These are phyloP conservation scores for Candida coleopterorum DNA, from an alignment of 805 yeast genomes.

Conservation along the genomic window DNA sequence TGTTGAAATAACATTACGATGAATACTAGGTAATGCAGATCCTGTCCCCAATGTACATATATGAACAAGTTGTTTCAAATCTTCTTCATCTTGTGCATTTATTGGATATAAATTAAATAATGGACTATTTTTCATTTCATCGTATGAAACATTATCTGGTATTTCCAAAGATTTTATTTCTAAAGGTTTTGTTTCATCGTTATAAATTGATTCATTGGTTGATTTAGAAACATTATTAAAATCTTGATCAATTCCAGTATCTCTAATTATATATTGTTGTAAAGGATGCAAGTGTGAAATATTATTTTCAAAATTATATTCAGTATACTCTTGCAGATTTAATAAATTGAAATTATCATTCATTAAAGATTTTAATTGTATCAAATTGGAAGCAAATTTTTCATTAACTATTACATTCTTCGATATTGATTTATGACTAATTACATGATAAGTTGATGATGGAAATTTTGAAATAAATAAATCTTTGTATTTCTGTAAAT, in stretches of 20 bases:
- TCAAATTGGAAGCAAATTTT: conserved; percentile 47
- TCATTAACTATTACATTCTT: conserved; percentile 58
- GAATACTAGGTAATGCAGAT: conserved; percentile 79
- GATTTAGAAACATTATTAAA: conserved; percentile 14
- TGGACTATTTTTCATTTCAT: conserved; percentile 1
- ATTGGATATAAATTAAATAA: conserved; percentile 13
- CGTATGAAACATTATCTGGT: neutral
- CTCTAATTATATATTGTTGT: conserved; percentile 24
- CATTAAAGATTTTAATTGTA: conserved; percentile 56
- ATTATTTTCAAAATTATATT: conserved; percentile 9
- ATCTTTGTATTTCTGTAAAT: conserved; percentile 35
- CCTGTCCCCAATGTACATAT: conserved; percentile 87
- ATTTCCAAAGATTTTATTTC: conserved; percentile 18
- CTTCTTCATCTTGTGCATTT: conserved; percentile 30
- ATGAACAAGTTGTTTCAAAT: conserved; percentile 63
- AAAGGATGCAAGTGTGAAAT: conserved; percentile 24
- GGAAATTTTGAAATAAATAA: conserved; percentile 54
- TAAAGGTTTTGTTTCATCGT: conserved; percentile 20
- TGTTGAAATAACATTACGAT: conserved; percentile 81
- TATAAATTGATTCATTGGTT: conserved; percentile 29
- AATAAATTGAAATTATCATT: conserved; percentile 42
- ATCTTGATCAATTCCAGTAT: conserved; percentile 19
- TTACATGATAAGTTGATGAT: conserved; percentile 47
- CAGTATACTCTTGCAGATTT: conserved; percentile 16
- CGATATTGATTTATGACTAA: conserved; percentile 67